Base-by-base conservation (phyloP, 306 rosid species). In the Cucurbita moschata region DNA sequence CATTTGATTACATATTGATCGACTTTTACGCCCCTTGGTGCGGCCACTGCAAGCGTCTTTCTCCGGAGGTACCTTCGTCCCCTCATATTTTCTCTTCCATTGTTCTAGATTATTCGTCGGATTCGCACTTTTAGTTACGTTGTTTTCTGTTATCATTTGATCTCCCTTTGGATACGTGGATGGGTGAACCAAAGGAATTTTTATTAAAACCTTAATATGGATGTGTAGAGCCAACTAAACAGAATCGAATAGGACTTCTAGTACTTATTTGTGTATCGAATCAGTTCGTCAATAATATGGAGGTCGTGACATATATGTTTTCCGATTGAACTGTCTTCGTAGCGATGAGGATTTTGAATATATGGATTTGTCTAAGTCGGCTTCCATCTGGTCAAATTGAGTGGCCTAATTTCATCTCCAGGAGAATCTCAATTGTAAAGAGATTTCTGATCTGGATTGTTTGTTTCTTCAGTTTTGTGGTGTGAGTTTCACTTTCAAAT, bases 11-110 rank as follows among this genome's bases (percentile, higher is more conserved):
- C 72, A 81, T 94, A 75, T 75, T 94, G 77, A 92, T 94, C 64
- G 99, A 94, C 58, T 94, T 94, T 79, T 88, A 91, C 79, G 99
- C 97, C 57, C 99, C 99, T 8, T 94, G 97, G 99, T 94, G 99
- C 69, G 96, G 92, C 70, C 99, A 94, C 89, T 91, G 99, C 95
- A 94, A 91, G 82, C 95, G 97, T 75, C 99, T 94, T 70, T 78
- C 95, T 79, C 99, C 96, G 23, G 96, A 91, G 96, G 97, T 94
- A 60, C 15, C 75, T 42, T 44, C 55, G 19, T 71, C 56, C 65
- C 56, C 54, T 62, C 65, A 4, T 13, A 11, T 30, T 62, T 23
- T 23, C 57, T 47, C 16, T 23, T 47, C 13, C 39, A 23, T 68
- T 49, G 21, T 21, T 23, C 4, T 68, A 23, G n/a, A 13, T 71